A percentile compares a stretch with the other conserved stretches of the same genome.
Evolutionary conservation across 352 stramenopile species (phyloP).

Genomic region (Phytophthora pluvialis): DNA sequence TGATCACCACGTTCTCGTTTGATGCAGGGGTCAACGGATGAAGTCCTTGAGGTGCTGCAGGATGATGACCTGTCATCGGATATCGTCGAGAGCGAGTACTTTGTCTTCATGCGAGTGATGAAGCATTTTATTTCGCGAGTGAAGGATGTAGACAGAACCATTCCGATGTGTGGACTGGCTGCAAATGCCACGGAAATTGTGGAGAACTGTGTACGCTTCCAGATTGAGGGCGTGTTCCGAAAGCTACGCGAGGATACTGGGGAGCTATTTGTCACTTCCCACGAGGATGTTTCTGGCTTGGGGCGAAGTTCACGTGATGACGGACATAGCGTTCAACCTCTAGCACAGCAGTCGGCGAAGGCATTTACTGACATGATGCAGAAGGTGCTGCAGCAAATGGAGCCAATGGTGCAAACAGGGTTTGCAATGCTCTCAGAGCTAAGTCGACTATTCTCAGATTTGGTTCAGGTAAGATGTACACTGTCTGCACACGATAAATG

Average conservation of each 20-base stretch:
- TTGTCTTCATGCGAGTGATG: slow-evolving; percentile 84
- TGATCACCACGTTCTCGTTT: slow-evolving; percentile 9
- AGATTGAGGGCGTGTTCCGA: slow-evolving; percentile 79
- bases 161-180: slow-evolving; percentile 63
- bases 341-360: slow-evolving; percentile 61
- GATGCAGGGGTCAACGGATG: slow-evolving; percentile 53
- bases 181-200: slow-evolving; percentile 57
- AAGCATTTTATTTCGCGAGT: slow-evolving; percentile 78
- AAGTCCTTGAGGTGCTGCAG: slow-evolving; percentile 42
- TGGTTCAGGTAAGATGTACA: slow-evolving; percentile 63
- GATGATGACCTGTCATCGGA: slow-evolving; percentile 33
- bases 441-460: slow-evolving; percentile 74
- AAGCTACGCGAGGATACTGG: slow-evolving; percentile 65
- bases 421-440: slow-evolving; percentile 73
- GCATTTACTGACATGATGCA: slow-evolving; percentile 80
- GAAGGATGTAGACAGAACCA: slow-evolving; percentile 56
- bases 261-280: slow-evolving; percentile 57
- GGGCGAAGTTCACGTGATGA: slow-evolving; percentile 39
- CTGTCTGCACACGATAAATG: neutral
- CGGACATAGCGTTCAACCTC: slow-evolving; percentile 53
- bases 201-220: slow-evolving; percentile 73
- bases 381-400: slow-evolving; percentile 78
- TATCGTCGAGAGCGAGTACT: slow-evolving; percentile 67
- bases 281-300: slow-evolving; percentile 53
- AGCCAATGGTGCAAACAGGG: slow-evolving; percentile 75